phyloP scores from a whole-genome alignment of 768 basidiomycete species.

The Boletellus ananiceps region DNA sequence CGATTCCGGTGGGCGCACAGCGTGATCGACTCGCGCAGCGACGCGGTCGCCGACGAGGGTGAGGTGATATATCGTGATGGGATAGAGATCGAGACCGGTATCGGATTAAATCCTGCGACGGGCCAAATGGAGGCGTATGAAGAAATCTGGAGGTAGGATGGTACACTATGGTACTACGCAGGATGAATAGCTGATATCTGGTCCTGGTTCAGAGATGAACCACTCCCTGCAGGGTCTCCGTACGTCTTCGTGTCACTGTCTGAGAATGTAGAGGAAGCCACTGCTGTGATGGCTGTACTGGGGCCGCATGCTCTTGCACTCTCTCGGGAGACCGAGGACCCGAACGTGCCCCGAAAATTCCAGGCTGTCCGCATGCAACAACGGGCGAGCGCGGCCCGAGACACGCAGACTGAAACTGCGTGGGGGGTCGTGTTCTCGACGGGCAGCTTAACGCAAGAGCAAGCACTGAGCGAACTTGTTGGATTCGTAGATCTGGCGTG shows the following conservation, averaged over 20 bases:
- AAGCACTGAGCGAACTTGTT: constrained; percentile 11
- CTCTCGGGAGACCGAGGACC: constrained; percentile 6
- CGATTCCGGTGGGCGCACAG: constrained; percentile 17
- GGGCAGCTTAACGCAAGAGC: constrained; percentile 11
- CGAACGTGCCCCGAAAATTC: constrained; percentile 1
- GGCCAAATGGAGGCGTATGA: constrained; percentile 17
- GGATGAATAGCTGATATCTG: background rate
- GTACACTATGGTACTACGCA: background rate
- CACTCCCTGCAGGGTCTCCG: constrained; percentile 7
- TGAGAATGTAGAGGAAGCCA: constrained; percentile 7
- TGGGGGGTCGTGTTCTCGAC: constrained; percentile 18
- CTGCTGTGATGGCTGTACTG: constrained; percentile 22
- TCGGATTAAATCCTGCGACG: constrained; percentile 21
- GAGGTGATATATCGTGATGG: constrained; percentile 18
- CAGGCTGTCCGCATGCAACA: constrained; percentile 18
- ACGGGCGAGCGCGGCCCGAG: background rate
- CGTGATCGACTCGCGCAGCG: constrained; percentile 18
- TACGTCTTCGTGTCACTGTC: constrained; percentile 22
- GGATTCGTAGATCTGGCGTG: background rate
- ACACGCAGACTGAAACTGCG: background rate
- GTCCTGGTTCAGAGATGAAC: constrained; percentile 17
- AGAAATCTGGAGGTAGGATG: constrained; percentile 21
- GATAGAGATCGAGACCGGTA: constrained; percentile 21
- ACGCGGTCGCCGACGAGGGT: constrained; percentile 17
- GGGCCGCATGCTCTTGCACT: constrained; percentile 24